Percentiles rank a stretch among this genome's conserved stretches.
Evolutionary conservation across 1,139 yeast species (phyloP).

Genomic region (Fermentozyma sake): DNA sequence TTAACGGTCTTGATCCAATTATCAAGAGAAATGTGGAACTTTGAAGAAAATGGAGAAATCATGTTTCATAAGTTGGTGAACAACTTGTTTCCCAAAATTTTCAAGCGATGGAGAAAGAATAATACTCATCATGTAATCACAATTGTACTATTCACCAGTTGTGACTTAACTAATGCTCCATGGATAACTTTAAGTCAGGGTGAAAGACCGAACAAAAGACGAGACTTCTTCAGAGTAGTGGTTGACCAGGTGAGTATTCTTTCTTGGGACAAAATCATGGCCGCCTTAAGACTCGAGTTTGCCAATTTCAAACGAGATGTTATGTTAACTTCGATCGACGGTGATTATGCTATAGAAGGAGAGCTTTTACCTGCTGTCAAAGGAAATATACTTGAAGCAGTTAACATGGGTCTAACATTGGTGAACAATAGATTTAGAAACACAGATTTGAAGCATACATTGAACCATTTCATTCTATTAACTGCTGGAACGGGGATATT

Average conservation of each 20-base stretch:
- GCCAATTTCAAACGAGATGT: slow-evolving; percentile 75
- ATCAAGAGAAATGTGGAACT: slow-evolving; percentile 96
- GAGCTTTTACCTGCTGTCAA: slow-evolving; percentile 79
- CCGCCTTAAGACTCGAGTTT: slow-evolving; percentile 77
- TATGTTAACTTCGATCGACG: slow-evolving; percentile 45
- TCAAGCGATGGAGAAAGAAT: slow-evolving; percentile 80
- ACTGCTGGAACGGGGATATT: slow-evolving; percentile 93
- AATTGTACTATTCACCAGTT: slow-evolving; percentile 80
- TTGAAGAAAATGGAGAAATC: slow-evolving; percentile 93
- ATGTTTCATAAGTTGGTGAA: slow-evolving; percentile 90
- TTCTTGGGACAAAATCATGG: slow-evolving; percentile 91
- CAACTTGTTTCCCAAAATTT: slow-evolving; percentile 83
- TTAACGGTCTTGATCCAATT: slow-evolving; percentile 80
- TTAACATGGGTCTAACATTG: slow-evolving; percentile 76
- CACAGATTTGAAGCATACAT: slow-evolving; percentile 82
- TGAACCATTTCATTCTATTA: slow-evolving; percentile 76
- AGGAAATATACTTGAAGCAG: slow-evolving; percentile 84
- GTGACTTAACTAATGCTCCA: slow-evolving; percentile 60
- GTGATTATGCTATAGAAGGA: slow-evolving; percentile 42
- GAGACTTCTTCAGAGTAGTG: slow-evolving; percentile 86
- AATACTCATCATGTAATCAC: slow-evolving; percentile 91
- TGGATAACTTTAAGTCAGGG: slow-evolving; percentile 62
- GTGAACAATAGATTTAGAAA: slow-evolving; percentile 79
- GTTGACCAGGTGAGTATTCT: slow-evolving; percentile 90
- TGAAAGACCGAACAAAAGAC: slow-evolving; percentile 61